These are phyloP conservation scores for Blastomyces parvus DNA, from an alignment of 2,329 filamentous ascomycete species.

Conservation along the genomic window DNA sequence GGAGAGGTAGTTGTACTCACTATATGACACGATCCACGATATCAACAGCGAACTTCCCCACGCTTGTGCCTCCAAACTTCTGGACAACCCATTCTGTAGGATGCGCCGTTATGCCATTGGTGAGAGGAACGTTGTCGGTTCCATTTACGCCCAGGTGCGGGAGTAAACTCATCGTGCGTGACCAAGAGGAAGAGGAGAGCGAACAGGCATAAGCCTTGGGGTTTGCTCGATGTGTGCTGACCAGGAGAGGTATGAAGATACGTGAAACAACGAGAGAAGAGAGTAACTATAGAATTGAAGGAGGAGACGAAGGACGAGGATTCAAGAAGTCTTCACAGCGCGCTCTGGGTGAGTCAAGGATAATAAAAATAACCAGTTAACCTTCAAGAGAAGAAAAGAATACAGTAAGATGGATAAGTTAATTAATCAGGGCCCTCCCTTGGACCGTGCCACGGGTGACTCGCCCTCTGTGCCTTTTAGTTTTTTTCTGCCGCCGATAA, in stretches of 20 bases:
- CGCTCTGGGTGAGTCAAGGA: neutral
- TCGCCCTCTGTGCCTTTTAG: neutral
- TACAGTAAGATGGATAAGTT: neutral
- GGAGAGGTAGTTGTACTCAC: slow-evolving; percentile 39
- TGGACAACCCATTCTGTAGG: slow-evolving; percentile 65
- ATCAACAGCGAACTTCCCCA: slow-evolving; percentile 82
- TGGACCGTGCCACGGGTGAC: neutral
- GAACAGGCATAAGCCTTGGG: slow-evolving; percentile 6
- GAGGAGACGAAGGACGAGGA: neutral
- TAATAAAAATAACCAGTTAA: neutral
- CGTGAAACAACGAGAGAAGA: neutral
- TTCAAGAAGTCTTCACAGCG: neutral
- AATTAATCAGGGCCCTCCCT: neutral
- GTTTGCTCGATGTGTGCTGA: neutral
- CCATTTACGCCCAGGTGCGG: slow-evolving; percentile 12
- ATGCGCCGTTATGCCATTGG: slow-evolving; percentile 18
- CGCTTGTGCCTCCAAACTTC: slow-evolving; percentile 91
- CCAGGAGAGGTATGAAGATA: neutral
- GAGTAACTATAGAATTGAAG: neutral
- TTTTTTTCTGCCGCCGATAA: neutral
- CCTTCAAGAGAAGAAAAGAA: neutral
- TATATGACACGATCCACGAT: slow-evolving; percentile 63
- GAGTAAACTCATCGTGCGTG: slow-evolving; percentile 14
- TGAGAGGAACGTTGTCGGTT: slow-evolving; percentile 15
- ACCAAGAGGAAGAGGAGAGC: neutral